These are phyloP conservation scores for Endotrypanum monterogeii DNA, from an alignment of 208 protist genomes.

Conservation along the genomic window DNA sequence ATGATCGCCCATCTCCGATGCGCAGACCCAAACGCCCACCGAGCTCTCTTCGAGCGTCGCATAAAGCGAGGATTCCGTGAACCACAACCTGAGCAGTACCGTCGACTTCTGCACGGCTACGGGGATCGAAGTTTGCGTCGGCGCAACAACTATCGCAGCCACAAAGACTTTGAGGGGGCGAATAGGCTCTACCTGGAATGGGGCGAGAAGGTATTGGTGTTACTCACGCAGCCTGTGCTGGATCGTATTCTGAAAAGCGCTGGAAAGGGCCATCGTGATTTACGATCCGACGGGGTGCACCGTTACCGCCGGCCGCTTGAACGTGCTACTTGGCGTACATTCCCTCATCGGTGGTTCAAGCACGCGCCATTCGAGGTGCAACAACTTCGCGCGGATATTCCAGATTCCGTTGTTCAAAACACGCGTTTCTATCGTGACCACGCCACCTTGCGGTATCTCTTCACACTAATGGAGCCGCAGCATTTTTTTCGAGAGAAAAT, in stretches of 20 bases:
- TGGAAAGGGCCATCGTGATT: conserved; percentile 60
- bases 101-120: conserved; percentile 72
- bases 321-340: conserved; percentile 72
- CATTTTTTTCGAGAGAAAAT: conserved; percentile 69
- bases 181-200: conserved; percentile 75
- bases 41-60: conserved; percentile 67
- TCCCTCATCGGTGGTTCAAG: conserved; percentile 86
- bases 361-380: conserved; percentile 91
- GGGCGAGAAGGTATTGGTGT: conserved; percentile 79
- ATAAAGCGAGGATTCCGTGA: conserved; percentile 72
- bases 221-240: conserved; percentile 74
- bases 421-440: conserved; percentile 82
- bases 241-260: conserved; percentile 80
- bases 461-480: conserved; percentile 82
- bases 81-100: conserved; percentile 69
- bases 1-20: conserved; percentile 79
- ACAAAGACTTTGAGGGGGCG: conserved; percentile 61
- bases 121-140: conserved; percentile 42
- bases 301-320: conserved; percentile 47
- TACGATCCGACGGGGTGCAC: conserved; percentile 75
- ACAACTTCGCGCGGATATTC: conserved; percentile 87
- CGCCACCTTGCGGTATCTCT: conserved; percentile 76
- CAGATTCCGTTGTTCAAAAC: conserved; percentile 65
- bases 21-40: conserved; percentile 62
- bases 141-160: conserved; percentile 63